phyloP scores from a whole-genome alignment of 805 yeast genomes.

The Yarrowia sp. region DNA sequence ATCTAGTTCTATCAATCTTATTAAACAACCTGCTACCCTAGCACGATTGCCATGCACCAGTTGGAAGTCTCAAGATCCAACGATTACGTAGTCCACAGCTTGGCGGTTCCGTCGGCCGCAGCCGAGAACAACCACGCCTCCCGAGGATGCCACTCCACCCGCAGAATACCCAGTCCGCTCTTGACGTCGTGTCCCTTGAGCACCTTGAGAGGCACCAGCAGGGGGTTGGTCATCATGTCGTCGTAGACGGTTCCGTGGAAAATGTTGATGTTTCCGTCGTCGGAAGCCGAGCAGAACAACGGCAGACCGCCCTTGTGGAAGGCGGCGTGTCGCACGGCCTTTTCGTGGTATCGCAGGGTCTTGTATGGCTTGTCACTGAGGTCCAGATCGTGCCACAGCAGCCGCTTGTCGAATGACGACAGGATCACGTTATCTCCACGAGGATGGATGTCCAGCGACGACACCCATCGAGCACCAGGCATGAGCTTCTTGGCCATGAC shows the following conservation, averaged over 20 bases:
- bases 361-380: slow-evolving; percentile 89
- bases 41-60: slow-evolving; percentile 15
- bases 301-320: slow-evolving; percentile 90
- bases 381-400: slow-evolving; percentile 97
- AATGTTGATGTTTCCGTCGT: slow-evolving; percentile 90
- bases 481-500: slow-evolving; percentile 78
- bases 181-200: slow-evolving; percentile 86
- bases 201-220: slow-evolving; percentile 94
- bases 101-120: slow-evolving; percentile 96
- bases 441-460: slow-evolving; percentile 91
- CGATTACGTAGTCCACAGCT: slow-evolving; percentile 87
- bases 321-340: slow-evolving; percentile 86
- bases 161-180: slow-evolving; percentile 84
- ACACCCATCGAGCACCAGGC: slow-evolving; percentile 97
- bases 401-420: slow-evolving; percentile 91
- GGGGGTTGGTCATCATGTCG: slow-evolving; percentile 92
- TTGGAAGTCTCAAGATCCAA: background rate
- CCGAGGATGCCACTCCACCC: slow-evolving; percentile 92
- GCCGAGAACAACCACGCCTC: slow-evolving; percentile 98
- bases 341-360: slow-evolving; percentile 91
- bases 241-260: slow-evolving; percentile 98
- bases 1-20: slow-evolving; percentile 16
- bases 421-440: slow-evolving; percentile 94
- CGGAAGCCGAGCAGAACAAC: slow-evolving; percentile 91
- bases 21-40: slow-evolving; percentile 21